Percentiles rank a stretch among this genome's conserved stretches.
Conservation (phyloP, 768 basidiomycete genomes). For the Lactarius tabidus region DNA sequence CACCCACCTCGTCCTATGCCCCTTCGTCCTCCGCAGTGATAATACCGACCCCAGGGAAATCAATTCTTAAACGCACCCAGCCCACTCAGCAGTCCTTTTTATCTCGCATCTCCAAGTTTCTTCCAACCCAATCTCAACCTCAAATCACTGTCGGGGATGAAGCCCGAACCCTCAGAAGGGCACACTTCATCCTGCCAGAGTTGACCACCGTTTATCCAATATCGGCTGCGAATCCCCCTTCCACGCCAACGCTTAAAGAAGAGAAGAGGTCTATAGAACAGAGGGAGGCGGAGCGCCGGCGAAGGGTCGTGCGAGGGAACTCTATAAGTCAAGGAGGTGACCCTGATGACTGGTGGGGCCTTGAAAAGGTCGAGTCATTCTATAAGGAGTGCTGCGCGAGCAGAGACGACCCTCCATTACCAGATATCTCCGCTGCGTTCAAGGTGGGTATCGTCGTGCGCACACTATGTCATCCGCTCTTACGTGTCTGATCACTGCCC, state of each 20-base stretch:
- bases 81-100: conserved; percentile 66
- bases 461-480: background rate
- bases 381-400: conserved; percentile 83
- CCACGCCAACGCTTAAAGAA: conserved; percentile 69
- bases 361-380: conserved; percentile 80
- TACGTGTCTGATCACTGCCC: conserved; percentile 16
- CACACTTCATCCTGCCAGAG: conserved; percentile 87
- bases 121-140: conserved; percentile 49
- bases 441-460: conserved; percentile 43
- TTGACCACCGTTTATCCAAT: conserved; percentile 90
- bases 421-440: conserved; percentile 61
- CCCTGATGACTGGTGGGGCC: conserved; percentile 75
- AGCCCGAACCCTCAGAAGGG: conserved; percentile 69
- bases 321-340: conserved; percentile 31
- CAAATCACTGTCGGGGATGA: conserved; percentile 38
- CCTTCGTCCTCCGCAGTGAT: conserved; percentile 80
- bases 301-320: conserved; percentile 59
- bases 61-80: conserved; percentile 75
- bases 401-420: conserved; percentile 67
- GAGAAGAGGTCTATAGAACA: conserved; percentile 81
- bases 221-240: conserved; percentile 78
- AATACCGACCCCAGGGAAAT: conserved; percentile 74
- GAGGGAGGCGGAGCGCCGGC: conserved; percentile 63
- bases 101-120: conserved; percentile 67
- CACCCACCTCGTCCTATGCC: conserved; percentile 48